Evolutionary conservation across 2,329 filamentous ascomycete species (phyloP).

Genomic region (Fusarium drepaniforme): DNA sequence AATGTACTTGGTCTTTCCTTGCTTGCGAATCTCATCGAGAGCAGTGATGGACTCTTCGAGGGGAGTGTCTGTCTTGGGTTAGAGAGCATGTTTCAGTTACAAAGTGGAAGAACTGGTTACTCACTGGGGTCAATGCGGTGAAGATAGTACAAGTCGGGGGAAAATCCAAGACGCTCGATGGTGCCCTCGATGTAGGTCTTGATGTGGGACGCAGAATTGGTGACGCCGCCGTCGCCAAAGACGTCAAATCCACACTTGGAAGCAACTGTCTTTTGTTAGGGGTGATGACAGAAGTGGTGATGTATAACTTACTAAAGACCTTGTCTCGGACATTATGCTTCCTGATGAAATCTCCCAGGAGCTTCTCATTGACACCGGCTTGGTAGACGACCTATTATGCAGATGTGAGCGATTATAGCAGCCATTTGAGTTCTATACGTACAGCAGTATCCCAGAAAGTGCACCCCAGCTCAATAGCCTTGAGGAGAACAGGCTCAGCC

Average conservation of each 20-base stretch:
- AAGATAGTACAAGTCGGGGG: conserved; percentile 60
- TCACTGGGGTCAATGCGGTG: conserved; percentile 59
- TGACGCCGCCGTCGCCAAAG: conserved; percentile 51
- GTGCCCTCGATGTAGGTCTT: conserved; percentile 62
- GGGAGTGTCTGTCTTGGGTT: conserved; percentile 49
- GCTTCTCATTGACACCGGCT: conserved; percentile 62
- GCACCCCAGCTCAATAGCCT: conserved; percentile 48
- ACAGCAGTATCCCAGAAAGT: conserved; percentile 29
- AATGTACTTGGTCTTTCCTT: conserved; percentile 62
- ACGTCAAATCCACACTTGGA: conserved; percentile 60
- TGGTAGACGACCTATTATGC: conserved; percentile 56
- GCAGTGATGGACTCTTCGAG: conserved; percentile 61
- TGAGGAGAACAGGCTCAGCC: conserved; percentile 52
- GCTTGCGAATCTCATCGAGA: conserved; percentile 58
- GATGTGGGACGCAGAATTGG: conserved; percentile 60
- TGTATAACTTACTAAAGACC: conserved; percentile 55
- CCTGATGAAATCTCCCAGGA: conserved; percentile 62
- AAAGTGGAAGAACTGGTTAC: conserved; percentile 5
- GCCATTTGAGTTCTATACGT: not conserved
- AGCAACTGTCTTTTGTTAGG: conserved; percentile 50
- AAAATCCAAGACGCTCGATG: conserved; percentile 60
- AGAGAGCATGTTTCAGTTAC: not conserved
- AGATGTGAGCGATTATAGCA: not conserved
- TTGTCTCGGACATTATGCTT: conserved; percentile 64
- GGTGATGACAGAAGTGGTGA: not conserved